These are phyloP conservation scores for Sarocladium strictum DNA, from an alignment of 2,329 filamentous ascomycete genomes.

Conservation along the genomic window DNA sequence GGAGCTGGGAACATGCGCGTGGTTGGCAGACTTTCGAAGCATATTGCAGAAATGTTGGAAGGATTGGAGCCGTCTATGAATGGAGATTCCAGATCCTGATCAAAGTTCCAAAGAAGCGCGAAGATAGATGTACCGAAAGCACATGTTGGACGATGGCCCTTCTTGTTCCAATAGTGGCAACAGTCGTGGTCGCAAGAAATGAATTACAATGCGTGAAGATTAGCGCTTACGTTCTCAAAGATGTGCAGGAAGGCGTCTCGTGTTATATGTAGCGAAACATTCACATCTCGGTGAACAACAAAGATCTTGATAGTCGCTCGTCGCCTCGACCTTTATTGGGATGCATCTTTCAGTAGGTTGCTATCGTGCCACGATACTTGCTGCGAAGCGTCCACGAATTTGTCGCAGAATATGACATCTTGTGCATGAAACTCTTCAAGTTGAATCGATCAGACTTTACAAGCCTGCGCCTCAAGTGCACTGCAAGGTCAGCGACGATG, in stretches of 20 bases:
- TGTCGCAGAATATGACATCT: background rate
- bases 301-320: background rate
- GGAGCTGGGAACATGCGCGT: background rate
- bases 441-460: background rate
- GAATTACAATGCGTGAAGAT: background rate
- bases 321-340: background rate
- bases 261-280: background rate
- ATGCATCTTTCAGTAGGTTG: background rate
- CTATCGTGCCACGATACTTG: background rate
- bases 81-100: background rate
- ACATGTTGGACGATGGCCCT: background rate
- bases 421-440: too few species aligned
- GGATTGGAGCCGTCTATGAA: background rate
- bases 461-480: background rate
- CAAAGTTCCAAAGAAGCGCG: background rate
- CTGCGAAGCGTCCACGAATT: background rate
- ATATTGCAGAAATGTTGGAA: background rate
- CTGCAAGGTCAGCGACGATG: background rate
- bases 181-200: background rate
- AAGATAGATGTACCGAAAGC: background rate
- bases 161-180: constrained; percentile 1
- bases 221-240: background rate
- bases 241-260: background rate
- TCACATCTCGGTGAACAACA: background rate
- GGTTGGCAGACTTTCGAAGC: background rate